phyloP scores from a whole-genome alignment of 192 early-diverging fungal genomes.

The Piromyces finnis region DNA sequence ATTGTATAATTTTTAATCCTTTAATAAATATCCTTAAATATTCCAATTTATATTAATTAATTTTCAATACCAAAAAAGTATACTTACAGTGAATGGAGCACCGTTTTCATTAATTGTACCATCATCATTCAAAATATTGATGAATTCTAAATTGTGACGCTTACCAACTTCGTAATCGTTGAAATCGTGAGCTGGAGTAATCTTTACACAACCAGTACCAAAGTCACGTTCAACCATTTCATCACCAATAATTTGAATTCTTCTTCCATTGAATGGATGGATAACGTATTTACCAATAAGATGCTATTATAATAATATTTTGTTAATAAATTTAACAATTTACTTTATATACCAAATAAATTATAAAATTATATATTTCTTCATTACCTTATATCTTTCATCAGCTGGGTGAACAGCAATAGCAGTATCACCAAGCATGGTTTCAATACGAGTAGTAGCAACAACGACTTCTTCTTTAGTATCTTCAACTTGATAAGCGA shows the following conservation, averaged over 20 bases:
- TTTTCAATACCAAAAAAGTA: no score
- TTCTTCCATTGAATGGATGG: slow-evolving; percentile 84
- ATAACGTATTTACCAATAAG: slow-evolving; percentile 82
- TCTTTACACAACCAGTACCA: slow-evolving; percentile 97
- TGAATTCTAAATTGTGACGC: slow-evolving; percentile 81
- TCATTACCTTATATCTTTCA: slow-evolving; percentile 77
- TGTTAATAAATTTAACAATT: no score
- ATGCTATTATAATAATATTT: slow-evolving; percentile 19
- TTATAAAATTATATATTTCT: no score
- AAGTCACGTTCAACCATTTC: slow-evolving; percentile 76
- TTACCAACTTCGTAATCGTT: slow-evolving; percentile 96
- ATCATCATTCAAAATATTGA: slow-evolving; percentile 95
- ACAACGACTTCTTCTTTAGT: slow-evolving; percentile 75
- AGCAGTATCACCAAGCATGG: slow-evolving; percentile 97
- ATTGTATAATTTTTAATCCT: no score
- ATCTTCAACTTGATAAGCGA: slow-evolving; percentile 80
- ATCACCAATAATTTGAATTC: slow-evolving; percentile 81
- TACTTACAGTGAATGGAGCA: slow-evolving; percentile 46
- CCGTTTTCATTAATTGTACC: slow-evolving; percentile 85
- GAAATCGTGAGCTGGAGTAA: slow-evolving; percentile 94
- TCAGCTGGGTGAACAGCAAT: slow-evolving; percentile 90
- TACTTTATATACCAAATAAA: no score
- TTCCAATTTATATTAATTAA: no score
- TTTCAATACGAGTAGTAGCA: slow-evolving; percentile 97
- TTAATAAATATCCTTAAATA: no score